Percentiles rank a stretch among this genome's conserved stretches.
Conservation (phyloP, 177 flowering plant genomes). For the Vitis hybrid region DNA sequence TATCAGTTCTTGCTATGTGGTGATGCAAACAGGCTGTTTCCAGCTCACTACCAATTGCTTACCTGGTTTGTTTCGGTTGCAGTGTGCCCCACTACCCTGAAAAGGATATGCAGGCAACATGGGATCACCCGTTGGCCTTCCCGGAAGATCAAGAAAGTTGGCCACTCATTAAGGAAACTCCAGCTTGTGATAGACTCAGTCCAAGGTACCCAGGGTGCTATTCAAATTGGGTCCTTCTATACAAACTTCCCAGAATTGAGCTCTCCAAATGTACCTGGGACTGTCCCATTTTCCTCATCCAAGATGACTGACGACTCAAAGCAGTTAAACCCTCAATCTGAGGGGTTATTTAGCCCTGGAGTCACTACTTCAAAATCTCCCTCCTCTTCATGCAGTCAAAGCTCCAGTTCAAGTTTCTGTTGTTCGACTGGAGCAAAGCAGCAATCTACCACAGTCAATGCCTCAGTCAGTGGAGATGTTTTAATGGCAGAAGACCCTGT, state of each 20-base stretch:
- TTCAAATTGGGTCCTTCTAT: constrained; percentile 70
- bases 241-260: constrained; percentile 68
- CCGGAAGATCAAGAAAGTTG: constrained; percentile 85
- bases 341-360: constrained; percentile 25
- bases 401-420: constrained; percentile 60
- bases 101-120: constrained; percentile 91
- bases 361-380: constrained; percentile 44
- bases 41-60: constrained; percentile 1
- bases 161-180: constrained; percentile 78
- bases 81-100: constrained; percentile 93
- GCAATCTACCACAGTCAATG: constrained; percentile 15
- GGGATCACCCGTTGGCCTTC: constrained; percentile 95
- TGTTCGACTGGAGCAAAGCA: constrained; percentile 46
- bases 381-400: constrained; percentile 68
- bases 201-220: constrained; percentile 67
- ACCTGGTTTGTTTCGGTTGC: constrained; percentile 21
- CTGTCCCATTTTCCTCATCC: constrained; percentile 30
- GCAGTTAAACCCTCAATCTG: constrained; percentile 29
- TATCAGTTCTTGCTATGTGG: no score
- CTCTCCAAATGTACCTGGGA: constrained; percentile 49
- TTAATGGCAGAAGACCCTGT: constrained; percentile 27
- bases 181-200: constrained; percentile 85
- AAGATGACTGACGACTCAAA: constrained; percentile 22
- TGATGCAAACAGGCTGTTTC: background rate
- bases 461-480: constrained; percentile 28